Percentiles rank a stretch among this genome's conserved stretches.
phyloP scores from a whole-genome alignment of 2,329 filamentous ascomycete genomes.

The Aureobasidium sp. region DNA sequence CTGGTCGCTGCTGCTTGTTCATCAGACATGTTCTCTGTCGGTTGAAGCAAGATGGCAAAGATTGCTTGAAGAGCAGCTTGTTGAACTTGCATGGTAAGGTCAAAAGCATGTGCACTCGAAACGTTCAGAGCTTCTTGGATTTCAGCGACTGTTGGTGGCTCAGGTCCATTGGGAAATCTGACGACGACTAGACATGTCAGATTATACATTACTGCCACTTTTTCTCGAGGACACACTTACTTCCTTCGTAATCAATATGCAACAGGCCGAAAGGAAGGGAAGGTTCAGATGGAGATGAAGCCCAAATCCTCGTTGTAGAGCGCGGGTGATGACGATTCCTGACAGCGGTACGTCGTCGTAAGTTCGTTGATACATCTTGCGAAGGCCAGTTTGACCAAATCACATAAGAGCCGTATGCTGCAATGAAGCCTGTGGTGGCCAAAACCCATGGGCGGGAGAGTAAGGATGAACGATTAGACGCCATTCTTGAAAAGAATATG shows the following conservation, averaged over 20 bases:
- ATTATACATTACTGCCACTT: not conserved
- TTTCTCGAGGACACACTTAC: not conserved
- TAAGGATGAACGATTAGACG: slow-evolving; percentile 6
- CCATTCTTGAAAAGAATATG: not conserved
- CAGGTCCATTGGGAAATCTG: slow-evolving; percentile 11
- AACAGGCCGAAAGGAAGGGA: slow-evolving; percentile 8
- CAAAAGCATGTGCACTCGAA: not conserved
- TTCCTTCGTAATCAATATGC: slow-evolving; percentile 1
- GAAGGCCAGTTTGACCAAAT: slow-evolving; percentile 41
- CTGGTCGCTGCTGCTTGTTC: not conserved
- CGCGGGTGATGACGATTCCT: slow-evolving; percentile 37
- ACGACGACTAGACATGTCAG: slow-evolving; percentile 3
- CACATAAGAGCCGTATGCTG: slow-evolving; percentile 53
- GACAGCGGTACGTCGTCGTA: slow-evolving; percentile 63
- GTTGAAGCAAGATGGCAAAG: slow-evolving; percentile 3
- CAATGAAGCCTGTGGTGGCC: slow-evolving; percentile 49
- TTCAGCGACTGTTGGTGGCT: slow-evolving; percentile 6
- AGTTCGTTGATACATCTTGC: slow-evolving; percentile 25
- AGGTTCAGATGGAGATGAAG: not conserved
- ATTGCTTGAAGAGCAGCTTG: slow-evolving; percentile 11
- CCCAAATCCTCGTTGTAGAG: not conserved
- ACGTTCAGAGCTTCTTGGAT: slow-evolving; percentile 11
- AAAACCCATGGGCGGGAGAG: slow-evolving; percentile 45
- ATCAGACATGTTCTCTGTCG: not conserved
- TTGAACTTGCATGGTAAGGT: slow-evolving; percentile 12